Evolutionary conservation across 2,329 filamentous ascomycete genomes (phyloP), one percentile per base, ranked within the genome.

Genomic region (Lasiodiplodia theobromae): DNA sequence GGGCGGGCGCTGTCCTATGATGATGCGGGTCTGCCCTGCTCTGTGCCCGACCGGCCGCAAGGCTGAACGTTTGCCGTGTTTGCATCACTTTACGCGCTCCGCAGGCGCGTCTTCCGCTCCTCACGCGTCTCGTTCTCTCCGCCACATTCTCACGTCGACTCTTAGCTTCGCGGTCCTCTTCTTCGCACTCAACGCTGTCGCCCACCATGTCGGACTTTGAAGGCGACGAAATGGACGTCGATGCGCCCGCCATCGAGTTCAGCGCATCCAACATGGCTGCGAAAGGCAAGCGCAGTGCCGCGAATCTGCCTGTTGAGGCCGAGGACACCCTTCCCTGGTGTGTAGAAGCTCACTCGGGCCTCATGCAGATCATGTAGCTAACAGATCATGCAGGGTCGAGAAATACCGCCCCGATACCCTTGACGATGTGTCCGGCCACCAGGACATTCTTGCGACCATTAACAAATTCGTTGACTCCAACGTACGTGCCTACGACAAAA

Each of bases 381-480:
- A 49, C 67, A 44, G 4, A 12, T 1, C 5, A 3, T 11, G 1
- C 70, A 94, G 92, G 94, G 94, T 99, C 10, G 96, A 99, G 78
- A 99, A 99, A 77, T 99, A 98, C 82, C 89, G 96, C 66, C 96
- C 96, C 21, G 90, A 90, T 70, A 93, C 92, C 1, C 88, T 99
- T 56, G 89, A 91, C 73, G 96, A 99, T 80, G 96, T 99, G 69
- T 97, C 94, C 3, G 96, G 96, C 23, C 96, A 99, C 80, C 92
- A 97, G 77, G 96, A 99, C 81, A 98, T 99, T 76, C 89, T 99
- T 71, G 90, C 94, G 4, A 99, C 96, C 2, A 97, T 99, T 83
- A 97, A 97, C 86, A 96, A 94, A 79, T 99, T 99, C 76, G 89
- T 99, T 77, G 94, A 98, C 77, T 88, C 92, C 68, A 98, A 99